Conservation (phyloP, 108 stramenopile genomes). For the Bacterosira constricta region DNA sequence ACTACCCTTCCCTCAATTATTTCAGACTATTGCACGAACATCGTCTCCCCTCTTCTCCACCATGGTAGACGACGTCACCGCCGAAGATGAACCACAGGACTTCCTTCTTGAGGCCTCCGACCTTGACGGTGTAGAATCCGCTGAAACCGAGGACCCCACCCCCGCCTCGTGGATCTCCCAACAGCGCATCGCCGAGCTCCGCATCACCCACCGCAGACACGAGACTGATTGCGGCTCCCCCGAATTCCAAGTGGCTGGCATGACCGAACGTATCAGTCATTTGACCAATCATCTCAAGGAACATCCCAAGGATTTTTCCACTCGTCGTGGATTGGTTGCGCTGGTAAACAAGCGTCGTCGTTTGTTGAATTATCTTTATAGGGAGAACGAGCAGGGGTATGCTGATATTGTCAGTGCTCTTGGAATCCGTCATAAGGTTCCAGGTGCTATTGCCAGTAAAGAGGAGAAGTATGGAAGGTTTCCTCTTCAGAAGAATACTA, state of each 20-base stretch:
- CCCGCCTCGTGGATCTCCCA: conserved; percentile 56
- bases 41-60: neutral
- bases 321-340: conserved; percentile 94
- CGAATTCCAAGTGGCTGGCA: conserved; percentile 93
- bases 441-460: conserved; percentile 61
- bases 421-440: conserved; percentile 88
- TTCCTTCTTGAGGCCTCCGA: conserved; percentile 73
- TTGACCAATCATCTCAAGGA: conserved; percentile 89
- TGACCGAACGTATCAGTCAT: conserved; percentile 95
- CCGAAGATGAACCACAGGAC: conserved; percentile 61
- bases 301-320: conserved; percentile 95
- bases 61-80: conserved; percentile 32
- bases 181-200: conserved; percentile 65
- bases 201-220: conserved; percentile 70
- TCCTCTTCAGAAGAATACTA: conserved; percentile 73
- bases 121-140: conserved; percentile 52
- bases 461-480: conserved; percentile 77
- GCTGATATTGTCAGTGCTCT: conserved; percentile 60
- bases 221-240: conserved; percentile 91
- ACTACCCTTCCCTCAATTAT: too few relatives aligned
- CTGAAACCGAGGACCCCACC: conserved; percentile 52
- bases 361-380: conserved; percentile 87
- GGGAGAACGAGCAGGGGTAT: conserved; percentile 73
- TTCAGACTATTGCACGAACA: neutral
- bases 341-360: conserved; percentile 96